phyloP scores from a whole-genome alignment of 805 yeast genomes.

The Phaffomyces opuntiae region DNA sequence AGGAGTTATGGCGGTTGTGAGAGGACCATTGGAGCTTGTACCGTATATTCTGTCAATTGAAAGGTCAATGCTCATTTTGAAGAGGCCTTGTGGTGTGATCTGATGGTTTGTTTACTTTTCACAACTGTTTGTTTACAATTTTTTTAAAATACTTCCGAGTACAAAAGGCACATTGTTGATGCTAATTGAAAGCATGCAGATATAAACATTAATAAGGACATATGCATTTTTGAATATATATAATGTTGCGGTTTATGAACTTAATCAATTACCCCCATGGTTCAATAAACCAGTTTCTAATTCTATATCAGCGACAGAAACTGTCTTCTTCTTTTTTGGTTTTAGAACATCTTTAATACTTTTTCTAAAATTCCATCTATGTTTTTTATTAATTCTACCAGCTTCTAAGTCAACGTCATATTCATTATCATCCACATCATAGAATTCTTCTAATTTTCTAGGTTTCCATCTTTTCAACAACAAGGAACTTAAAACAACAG shows the following conservation, averaged over 20 bases:
- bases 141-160: background rate
- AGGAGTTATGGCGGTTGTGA: constrained; percentile 34
- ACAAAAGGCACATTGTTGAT: background rate
- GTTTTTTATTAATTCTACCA: constrained; percentile 4
- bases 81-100: background rate
- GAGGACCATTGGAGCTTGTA: constrained; percentile 36
- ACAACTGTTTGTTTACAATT: background rate
- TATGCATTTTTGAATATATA: too few relatives aligned
- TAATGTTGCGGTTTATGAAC: too few relatives aligned
- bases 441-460: constrained; percentile 8
- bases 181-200: background rate
- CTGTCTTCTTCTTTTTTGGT: constrained; percentile 3
- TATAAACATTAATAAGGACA: background rate
- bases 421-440: background rate
- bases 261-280: background rate
- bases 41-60: constrained; percentile 33
- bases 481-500: constrained; percentile 79
- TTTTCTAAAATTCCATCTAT: constrained; percentile 11
- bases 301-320: constrained; percentile 13
- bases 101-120: background rate
- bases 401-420: constrained; percentile 14
- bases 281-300: constrained; percentile 14
- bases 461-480: constrained; percentile 60
- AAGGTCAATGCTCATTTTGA: constrained; percentile 5
- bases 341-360: constrained; percentile 12